Base-by-base conservation (phyloP, 169 alveolate species). In the Plasmodium sp. region DNA sequence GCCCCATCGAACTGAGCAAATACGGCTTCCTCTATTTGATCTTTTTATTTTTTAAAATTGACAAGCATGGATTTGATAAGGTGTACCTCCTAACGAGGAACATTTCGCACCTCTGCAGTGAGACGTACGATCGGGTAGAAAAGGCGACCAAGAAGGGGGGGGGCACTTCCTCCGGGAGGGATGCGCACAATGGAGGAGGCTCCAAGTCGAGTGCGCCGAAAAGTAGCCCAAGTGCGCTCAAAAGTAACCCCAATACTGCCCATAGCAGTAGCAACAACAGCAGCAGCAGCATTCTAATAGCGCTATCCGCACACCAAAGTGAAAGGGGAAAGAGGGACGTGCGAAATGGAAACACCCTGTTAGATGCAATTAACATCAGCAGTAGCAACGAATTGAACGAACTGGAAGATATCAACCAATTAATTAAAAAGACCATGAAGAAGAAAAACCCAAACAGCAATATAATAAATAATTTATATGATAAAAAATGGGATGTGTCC, bases 11-110 rank as follows among this genome's bases (percentile, higher is more conserved):
- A 22, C 83, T 92, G 77, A 92, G 86, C 58, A 92, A 83, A 81
- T 92, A 92, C 62, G 95, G 95, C 6, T 92, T 92, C 80, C 34
- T 92, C 58, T 92, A 92, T 92, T 73, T 92, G 58, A 16, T 51
- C 14, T 92, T 82, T 79, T 72, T 92, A 34, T 92, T 92, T 82
- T 92, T 92, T 82, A 81, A 92, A 92, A 51, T 92, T 3, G 95
- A 92, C 3, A 92, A 92, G 58, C 34, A 81, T 72, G 43, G 82
- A n/a, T 72, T 92, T 48, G 85, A 92, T 51, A 92, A 72, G 5
- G 84, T 83, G n/a, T 31, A 3, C 3, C 22, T 48, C 10, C 14
- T 45, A n/a, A 7, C 81, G 14, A 48, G 84, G 27, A 34, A 39
- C 3, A 82, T 92, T 36, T 71, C 48, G 22, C 22, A 39, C 54